A percentile compares a stretch with the other conserved stretches of the same genome.
These are phyloP conservation scores for Coriaria nepalensis DNA, from an alignment of 306 rosid genomes.

Conservation along the genomic window DNA sequence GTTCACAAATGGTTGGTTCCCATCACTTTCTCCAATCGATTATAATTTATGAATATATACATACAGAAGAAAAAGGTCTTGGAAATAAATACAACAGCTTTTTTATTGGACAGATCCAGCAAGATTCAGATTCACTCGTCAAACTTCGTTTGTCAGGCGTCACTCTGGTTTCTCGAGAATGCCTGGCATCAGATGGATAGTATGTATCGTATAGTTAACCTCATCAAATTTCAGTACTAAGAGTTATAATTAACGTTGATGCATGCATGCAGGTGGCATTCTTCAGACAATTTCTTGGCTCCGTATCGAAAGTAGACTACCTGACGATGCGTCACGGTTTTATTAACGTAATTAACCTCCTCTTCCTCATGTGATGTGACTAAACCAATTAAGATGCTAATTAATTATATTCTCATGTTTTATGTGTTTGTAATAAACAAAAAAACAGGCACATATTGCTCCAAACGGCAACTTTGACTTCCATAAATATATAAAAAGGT, in stretches of 20 bases:
- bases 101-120: slow-evolving; percentile 39
- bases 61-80: no score
- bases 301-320: slow-evolving; percentile 61
- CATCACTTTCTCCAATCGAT: no score
- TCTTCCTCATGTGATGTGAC: no score
- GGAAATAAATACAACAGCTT: no score
- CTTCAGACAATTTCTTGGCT: slow-evolving; percentile 45
- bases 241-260: no score
- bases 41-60: no score
- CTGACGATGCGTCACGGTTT: slow-evolving; percentile 59
- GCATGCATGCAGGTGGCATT: slow-evolving; percentile 54
- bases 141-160: slow-evolving; percentile 53
- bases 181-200: slow-evolving; percentile 58
- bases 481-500: slow-evolving; percentile 54
- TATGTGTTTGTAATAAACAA: no score
- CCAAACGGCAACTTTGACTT: slow-evolving; percentile 52
- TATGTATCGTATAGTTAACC: no score
- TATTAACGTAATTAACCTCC: slow-evolving; percentile 53
- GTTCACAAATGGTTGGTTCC: slow-evolving; percentile 35
- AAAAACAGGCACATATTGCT: slow-evolving; percentile 51
- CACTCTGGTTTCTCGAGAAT: slow-evolving; percentile 46
- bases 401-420: no score
- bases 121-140: slow-evolving; percentile 56
- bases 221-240: no score
- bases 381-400: no score